Conservation (phyloP, 805 yeast species). For the Ogataea wickerhamii region DNA sequence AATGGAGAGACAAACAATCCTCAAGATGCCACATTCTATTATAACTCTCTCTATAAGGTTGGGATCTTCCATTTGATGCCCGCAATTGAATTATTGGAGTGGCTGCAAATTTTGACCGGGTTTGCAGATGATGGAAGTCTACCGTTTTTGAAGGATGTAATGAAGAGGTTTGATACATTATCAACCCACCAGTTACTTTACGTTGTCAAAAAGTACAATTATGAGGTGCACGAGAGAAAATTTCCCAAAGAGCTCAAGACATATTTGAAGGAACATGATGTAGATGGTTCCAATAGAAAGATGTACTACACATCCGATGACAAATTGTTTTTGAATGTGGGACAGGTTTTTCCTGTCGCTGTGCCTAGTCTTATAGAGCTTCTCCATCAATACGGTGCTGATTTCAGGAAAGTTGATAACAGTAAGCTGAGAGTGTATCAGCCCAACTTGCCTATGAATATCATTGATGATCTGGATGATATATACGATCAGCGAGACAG, state of each 20-base stretch:
- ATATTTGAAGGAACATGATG: constrained; percentile 35
- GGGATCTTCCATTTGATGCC: constrained; percentile 70
- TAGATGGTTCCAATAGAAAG: constrained; percentile 12
- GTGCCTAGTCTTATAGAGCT: constrained; percentile 75
- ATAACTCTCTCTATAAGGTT: constrained; percentile 59
- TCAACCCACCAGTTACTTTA: constrained; percentile 69
- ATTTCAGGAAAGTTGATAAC: constrained; percentile 57
- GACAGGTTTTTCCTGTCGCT: constrained; percentile 50
- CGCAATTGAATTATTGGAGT: constrained; percentile 75
- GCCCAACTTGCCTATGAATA: constrained; percentile 67
- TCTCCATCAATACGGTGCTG: constrained; percentile 72
- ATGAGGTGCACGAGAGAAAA: constrained; percentile 77
- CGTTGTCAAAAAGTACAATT: constrained; percentile 70
- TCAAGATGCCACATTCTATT: constrained; percentile 53
- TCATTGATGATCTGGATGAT: constrained; percentile 71
- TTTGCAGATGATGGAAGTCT: constrained; percentile 47
- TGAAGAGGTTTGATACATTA: constrained; percentile 50
- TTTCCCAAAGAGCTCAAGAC: constrained; percentile 51
- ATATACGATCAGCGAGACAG: constrained; percentile 43
- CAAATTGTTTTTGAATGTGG: constrained; percentile 48
- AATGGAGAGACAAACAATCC: constrained; percentile 36
- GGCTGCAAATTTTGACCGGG: constrained; percentile 83
- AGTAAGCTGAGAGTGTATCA: constrained; percentile 55
- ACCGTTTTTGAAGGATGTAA: constrained; percentile 54
- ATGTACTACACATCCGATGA: constrained; percentile 24